These are phyloP conservation scores for Capsicum rhomboideum DNA, from an alignment of 257 asterid species.

Conservation along the genomic window DNA sequence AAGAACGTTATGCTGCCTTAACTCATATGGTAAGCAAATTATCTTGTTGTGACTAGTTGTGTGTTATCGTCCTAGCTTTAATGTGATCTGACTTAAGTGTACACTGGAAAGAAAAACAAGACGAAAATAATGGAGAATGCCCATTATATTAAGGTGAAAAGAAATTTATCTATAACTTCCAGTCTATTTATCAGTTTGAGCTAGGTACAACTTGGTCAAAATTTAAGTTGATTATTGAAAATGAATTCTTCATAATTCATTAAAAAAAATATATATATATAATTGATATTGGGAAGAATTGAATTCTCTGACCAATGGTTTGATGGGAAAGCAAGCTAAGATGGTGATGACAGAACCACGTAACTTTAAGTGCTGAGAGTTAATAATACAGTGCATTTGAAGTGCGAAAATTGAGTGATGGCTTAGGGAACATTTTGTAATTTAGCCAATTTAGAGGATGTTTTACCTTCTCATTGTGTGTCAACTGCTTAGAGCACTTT, in stretches of 20 bases:
- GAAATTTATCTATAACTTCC: not conserved
- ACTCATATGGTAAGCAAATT: conserved; percentile 59
- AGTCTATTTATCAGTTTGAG: not conserved
- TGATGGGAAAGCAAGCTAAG: not conserved
- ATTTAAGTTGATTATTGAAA: not conserved
- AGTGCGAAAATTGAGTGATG: not conserved
- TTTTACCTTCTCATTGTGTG: not conserved
- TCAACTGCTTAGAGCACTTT: not conserved
- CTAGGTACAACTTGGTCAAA: not conserved
- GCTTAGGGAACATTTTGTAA: not conserved
- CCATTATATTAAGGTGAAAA: not conserved
- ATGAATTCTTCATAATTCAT: not conserved
- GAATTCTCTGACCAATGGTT: not conserved
- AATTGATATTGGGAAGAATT: not conserved
- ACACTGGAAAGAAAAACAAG: not conserved
- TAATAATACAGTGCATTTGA: not conserved
- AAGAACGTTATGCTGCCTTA: conserved; percentile 89
- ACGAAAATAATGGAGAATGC: not conserved
- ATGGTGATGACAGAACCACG: not conserved
- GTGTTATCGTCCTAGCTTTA: not conserved
- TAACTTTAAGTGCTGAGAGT: not conserved
- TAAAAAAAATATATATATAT: not conserved
- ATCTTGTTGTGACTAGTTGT: not conserved
- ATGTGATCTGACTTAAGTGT: not conserved
- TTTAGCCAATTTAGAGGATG: not conserved